Evolutionary conservation across 2,329 filamentous ascomycete genomes (phyloP), one percentile per base, ranked within the genome.

Genomic region (Aspergillus latus): DNA sequence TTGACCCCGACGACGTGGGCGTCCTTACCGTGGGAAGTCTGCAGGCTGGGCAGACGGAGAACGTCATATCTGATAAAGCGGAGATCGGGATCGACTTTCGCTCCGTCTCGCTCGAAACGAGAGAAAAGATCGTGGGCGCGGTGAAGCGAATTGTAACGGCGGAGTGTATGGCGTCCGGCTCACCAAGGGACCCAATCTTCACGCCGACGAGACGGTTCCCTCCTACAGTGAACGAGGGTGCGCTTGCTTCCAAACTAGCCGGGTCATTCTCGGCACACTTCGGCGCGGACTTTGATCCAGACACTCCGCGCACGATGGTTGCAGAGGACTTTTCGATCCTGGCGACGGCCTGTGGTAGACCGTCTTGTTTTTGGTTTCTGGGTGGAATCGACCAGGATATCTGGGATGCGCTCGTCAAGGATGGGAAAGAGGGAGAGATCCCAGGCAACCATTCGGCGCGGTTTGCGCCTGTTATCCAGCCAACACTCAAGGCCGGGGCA

Each of bases 241-340:
- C 64, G 0, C 72, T 78, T 2, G 81, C 81, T 0, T 63, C 57
- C 1, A 66, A 67, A 39, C 63, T 86, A 9, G 77, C 78, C 6
- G 65, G 66, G 0, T 71, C 74, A 0, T 85, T 86, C 62, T 59
- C 52, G 0, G 60, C 63, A 3, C 76, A 83, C 59, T 85, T 86
- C 62, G 40, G 16, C 2, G 70, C 69, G 1, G 65, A 72, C 5
- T 74, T 73, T 50, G 66, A 73, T 54, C 59, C 30, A 0, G 63
- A 72, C 54, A 68, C 61, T 1, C 68, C 69, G 0, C 53, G 68
- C 10, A 71, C 66, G 1, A 74, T 71, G 59, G 67, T 72, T 0
- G 82, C 78, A 43, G 85, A 88, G 62, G 85, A 88, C 59, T 86
- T 87, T 59, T 75, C 78, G 0, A 80, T 80, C 28, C 64, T 88